Percentiles rank a stretch among this genome's conserved stretches.
Evolutionary conservation across 768 basidiomycete species (phyloP).

Genomic region (Albatrellus ellisii): DNA sequence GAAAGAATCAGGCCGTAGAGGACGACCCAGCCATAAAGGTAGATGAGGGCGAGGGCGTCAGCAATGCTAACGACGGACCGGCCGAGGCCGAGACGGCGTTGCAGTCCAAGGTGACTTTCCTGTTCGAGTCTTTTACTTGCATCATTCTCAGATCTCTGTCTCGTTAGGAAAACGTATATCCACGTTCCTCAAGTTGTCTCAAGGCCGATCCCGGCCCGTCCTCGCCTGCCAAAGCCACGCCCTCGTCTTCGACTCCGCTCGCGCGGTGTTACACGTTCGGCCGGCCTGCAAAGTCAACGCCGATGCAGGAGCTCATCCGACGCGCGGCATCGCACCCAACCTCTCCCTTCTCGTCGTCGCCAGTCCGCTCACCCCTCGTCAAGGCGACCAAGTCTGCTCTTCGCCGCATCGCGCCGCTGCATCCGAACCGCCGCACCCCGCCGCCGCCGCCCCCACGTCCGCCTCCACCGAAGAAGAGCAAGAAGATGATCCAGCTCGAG

Average conservation of each 20-base stretch:
- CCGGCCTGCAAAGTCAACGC: constrained; percentile 27
- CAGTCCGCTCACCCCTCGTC: constrained; percentile 46
- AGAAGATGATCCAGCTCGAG: constrained; percentile 64
- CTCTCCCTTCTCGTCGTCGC: constrained; percentile 35
- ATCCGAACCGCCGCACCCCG: constrained; percentile 59
- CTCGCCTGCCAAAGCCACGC: constrained; percentile 1
- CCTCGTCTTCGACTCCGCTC: neutral
- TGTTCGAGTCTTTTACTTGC: neutral
- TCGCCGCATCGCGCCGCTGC: constrained; percentile 61
- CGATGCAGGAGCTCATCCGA: constrained; percentile 67
- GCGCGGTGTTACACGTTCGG: constrained; percentile 8
- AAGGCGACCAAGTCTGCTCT: constrained; percentile 53
- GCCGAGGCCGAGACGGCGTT: neutral
- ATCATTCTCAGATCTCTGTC: neutral
- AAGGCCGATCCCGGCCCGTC: neutral
- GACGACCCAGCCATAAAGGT: neutral
- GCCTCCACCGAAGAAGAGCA: constrained; percentile 64
- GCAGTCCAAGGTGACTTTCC: neutral
- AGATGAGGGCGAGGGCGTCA: neutral
- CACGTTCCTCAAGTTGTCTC: neutral
- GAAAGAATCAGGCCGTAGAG: neutral
- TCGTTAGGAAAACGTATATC: constrained; percentile 1
- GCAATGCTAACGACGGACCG: neutral
- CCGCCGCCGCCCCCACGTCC: constrained; percentile 61
- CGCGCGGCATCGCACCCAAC: constrained; percentile 54